Evolutionary conservation across 768 basidiomycete genomes (phyloP), one percentile per base, ranked within the genome.

Genomic region (Trametes meyenii): DNA sequence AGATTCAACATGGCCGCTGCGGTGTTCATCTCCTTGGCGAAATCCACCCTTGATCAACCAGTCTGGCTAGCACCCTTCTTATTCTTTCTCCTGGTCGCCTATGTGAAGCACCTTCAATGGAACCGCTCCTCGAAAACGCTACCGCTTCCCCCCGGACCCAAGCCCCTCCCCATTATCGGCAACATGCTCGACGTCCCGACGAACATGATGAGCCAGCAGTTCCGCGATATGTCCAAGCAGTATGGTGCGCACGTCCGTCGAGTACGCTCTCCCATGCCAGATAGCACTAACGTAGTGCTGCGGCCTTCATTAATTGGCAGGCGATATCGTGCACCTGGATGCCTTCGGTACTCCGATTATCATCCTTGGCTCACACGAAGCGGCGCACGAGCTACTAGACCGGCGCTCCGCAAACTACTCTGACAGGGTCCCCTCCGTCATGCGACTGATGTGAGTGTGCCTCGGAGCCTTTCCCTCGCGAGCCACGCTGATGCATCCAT

Each of bases 401-500:
- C 70, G 65, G 50, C 62, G 69, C 5, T 68, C 67, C 38, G 58
- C 62, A 5, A 67, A 65, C 16, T 69, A 70, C 46, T 71, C 72
- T 2, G 69, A 71, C 42, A 50, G 70, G n/a, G 55, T 65, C 0
- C 55, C 52, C 24, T 55, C 67, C 6, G 52, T 61, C 26, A 66
- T 71, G 46, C 40, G 60, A 16, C 54, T 46, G 39, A 63, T 55
- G 52, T 66, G 58, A 56, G 52, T 45, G 7, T 3, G 24, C 14
- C 12, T 38, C 35, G 6, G 19, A 8, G 17, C 5, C 35, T 38
- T 19, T 51, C 19, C n/a, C 19, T 5, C 36, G 10, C 29, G 0
- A 43, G 13, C 50, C 50, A 26, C 19, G 1, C 51, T 52, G n/a
- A 53, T 26, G 5, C 3, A 33, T 33, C 29, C 29, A 8, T 8